These are phyloP conservation scores for Fraxinus cuspidata DNA, from an alignment of 257 asterid species.

Conservation along the genomic window DNA sequence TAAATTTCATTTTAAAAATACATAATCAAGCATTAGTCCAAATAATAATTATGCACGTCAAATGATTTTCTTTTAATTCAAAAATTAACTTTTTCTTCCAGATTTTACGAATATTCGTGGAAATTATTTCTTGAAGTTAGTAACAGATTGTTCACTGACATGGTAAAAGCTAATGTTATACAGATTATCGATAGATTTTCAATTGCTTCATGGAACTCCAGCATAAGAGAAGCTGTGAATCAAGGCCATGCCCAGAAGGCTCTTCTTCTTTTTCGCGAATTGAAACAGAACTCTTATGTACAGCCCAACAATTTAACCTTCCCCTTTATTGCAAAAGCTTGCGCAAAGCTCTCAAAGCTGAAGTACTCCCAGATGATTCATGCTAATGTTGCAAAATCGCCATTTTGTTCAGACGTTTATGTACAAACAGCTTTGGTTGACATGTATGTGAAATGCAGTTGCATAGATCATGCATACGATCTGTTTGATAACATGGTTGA, in stretches of 20 bases:
- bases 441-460: conserved; percentile 56
- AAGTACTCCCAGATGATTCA: conserved; percentile 43
- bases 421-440: conserved; percentile 63
- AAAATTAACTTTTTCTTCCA: background rate
- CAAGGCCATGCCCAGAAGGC: conserved; percentile 41
- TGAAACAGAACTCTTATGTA: conserved; percentile 35
- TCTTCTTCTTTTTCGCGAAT: conserved; percentile 51
- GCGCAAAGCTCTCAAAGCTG: conserved; percentile 49
- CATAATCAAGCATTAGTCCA: background rate
- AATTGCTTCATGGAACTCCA: conserved; percentile 42
- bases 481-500: conserved; percentile 71
- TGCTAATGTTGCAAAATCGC: conserved; percentile 43
- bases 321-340: conserved; percentile 68
- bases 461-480: conserved; percentile 37
- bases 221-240: conserved; percentile 48
- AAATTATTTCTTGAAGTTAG: background rate
- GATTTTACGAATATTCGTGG: background rate
- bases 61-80: background rate
- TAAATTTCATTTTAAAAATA: too few relatives aligned
- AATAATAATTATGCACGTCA: background rate
- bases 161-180: conserved; percentile 22
- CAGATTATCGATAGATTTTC: conserved; percentile 26
- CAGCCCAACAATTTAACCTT: conserved; percentile 59
- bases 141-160: background rate
- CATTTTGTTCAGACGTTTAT: conserved; percentile 42